Percentiles rank a stretch among this genome's conserved stretches.
These are phyloP conservation scores for Amniculicola lignicola DNA, from an alignment of 495 filamentous ascomycete species.

Conservation along the genomic window DNA sequence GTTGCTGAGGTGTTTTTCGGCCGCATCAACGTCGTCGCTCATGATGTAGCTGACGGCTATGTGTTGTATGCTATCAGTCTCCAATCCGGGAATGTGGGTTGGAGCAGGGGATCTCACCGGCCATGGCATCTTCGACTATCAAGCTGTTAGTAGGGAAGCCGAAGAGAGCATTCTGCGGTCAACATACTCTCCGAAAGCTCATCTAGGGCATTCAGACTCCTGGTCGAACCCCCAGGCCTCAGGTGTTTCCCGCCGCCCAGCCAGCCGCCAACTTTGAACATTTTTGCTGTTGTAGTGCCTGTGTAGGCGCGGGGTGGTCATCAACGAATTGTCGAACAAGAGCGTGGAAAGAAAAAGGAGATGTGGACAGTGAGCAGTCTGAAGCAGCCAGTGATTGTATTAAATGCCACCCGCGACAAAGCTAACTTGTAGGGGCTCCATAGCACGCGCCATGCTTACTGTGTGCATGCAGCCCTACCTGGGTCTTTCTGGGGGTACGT, in stretches of 20 bases:
- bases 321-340: not conserved
- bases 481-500: too few relatives aligned
- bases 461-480: too few relatives aligned
- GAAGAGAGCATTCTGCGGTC: not conserved
- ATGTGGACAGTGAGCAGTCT: too few relatives aligned
- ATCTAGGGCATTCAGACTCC: slow-evolving; percentile 56
- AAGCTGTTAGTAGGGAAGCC: not conserved
- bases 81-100: not conserved
- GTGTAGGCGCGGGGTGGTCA: not conserved
- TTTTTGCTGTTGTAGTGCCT: slow-evolving; percentile 7
- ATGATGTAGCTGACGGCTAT: slow-evolving; percentile 64
- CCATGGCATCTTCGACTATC: slow-evolving; percentile 63
- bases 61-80: slow-evolving; percentile 19
- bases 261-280: slow-evolving; percentile 49
- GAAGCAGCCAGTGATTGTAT: too few relatives aligned
- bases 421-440: too few relatives aligned
- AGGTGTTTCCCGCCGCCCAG: slow-evolving; percentile 55
- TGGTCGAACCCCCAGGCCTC: slow-evolving; percentile 52
- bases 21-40: slow-evolving; percentile 88
- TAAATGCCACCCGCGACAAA: too few relatives aligned
- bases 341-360: not conserved
- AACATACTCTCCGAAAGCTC: slow-evolving; percentile 58
- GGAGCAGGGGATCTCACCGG: slow-evolving; percentile 43
- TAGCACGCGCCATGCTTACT: too few relatives aligned
- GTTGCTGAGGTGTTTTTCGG: slow-evolving; percentile 68